Conservation (phyloP, 805 yeast species). For the Metschnikowia corniflorae region DNA sequence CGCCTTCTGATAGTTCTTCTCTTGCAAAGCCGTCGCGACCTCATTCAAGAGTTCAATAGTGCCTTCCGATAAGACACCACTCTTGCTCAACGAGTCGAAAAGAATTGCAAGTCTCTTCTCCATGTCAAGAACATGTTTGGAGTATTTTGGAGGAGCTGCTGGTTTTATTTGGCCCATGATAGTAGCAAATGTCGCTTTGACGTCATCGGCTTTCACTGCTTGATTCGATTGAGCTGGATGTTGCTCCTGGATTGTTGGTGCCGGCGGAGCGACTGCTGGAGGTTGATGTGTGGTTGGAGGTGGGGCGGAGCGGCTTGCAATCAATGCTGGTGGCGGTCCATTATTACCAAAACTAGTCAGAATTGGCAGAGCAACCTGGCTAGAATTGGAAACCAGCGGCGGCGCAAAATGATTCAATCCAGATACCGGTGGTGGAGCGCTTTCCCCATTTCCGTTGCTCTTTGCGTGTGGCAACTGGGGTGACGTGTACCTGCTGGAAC, state of each 20-base stretch:
- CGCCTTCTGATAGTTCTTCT: slow-evolving; percentile 59
- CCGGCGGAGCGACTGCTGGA: slow-evolving; percentile 24
- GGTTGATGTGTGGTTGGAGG: no score
- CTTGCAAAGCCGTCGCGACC: slow-evolving; percentile 48
- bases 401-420: slow-evolving; percentile 5
- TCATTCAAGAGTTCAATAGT: slow-evolving; percentile 51
- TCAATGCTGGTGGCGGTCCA: no score
- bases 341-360: no score
- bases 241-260: slow-evolving; percentile 10
- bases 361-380: neutral
- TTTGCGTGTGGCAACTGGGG: slow-evolving; percentile 6
- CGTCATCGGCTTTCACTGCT: slow-evolving; percentile 28
- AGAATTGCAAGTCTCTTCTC: slow-evolving; percentile 76
- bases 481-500: slow-evolving; percentile 4
- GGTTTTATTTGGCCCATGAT: slow-evolving; percentile 66
- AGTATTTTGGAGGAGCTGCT: slow-evolving; percentile 66
- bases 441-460: slow-evolving; percentile 5
- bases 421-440: slow-evolving; percentile 19
- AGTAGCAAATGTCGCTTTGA: slow-evolving; percentile 52
- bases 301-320: neutral
- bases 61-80: slow-evolving; percentile 58
- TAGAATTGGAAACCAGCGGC: slow-evolving; percentile 8
- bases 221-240: neutral
- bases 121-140: slow-evolving; percentile 73
- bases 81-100: slow-evolving; percentile 73